Evolutionary conservation across 2,329 filamentous ascomycete genomes (phyloP), one percentile per base, ranked within the genome.

Genomic region (Scolecobasidium constrictum): DNA sequence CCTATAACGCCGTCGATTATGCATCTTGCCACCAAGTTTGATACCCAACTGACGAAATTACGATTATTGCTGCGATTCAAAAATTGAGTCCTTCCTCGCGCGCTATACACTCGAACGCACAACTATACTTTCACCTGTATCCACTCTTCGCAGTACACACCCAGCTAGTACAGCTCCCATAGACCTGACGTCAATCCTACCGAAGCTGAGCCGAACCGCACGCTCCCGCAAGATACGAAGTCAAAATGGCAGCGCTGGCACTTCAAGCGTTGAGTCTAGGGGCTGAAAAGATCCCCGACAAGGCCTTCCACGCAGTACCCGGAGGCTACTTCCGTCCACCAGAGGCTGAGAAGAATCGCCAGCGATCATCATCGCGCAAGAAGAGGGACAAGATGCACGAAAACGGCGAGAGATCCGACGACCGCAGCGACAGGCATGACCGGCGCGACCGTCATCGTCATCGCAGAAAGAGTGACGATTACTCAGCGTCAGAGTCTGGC

Each of bases 231-330:
- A 31, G 26, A 31, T 9, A 7, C n/a, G 9, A 31, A 7, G 9
- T n/a, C 26, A 31, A 31, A 37, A 42, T 42, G 40, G 40, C 40
- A 13, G 21, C 20, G 5, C 23, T 44, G 17, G 42, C 42, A 28
- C 42, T 44, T 21, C 19, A 44, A 12, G 42, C 42, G 33, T 22
- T 44, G 15, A 37, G 21, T 21, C 13, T 44, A 15, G 42, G 42
- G 16, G 23, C 36, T 21, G 42, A 44, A 17, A 44, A 44, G 42
- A 44, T 44, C 35, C 42, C 42, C 5, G 42, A 44, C 35, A 39
- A 38, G 17, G 35, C 36, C 15, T 44, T 38, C 23, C 42, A 44
- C 36, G 23, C 42, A 16, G 23, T 44, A 26, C 35, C 42, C 18
- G 40, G 40, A 13, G 40, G 40, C 4, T 44, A 42, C 28, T 44